Percentiles rank a stretch among this genome's conserved stretches.
Conservation (phyloP, 805 yeast genomes). For the Brettanomyces bruxellensis region DNA sequence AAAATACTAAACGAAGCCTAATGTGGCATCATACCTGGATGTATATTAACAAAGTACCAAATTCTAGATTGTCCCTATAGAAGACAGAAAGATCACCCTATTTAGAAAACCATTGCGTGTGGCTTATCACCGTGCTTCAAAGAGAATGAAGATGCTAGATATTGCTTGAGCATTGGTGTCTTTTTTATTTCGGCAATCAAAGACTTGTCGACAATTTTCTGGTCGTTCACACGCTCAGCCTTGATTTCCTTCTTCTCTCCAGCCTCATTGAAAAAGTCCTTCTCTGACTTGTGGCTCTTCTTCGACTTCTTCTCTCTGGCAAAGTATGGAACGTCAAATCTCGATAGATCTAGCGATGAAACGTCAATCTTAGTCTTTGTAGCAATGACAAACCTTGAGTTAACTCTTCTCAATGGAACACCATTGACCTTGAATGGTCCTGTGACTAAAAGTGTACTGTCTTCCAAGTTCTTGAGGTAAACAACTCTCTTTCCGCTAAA, state of each 20-base stretch:
- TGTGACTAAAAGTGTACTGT: constrained; percentile 92
- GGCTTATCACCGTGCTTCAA: constrained; percentile 98
- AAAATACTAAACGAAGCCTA: no score
- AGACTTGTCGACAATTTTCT: constrained; percentile 89
- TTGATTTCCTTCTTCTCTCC: constrained; percentile 79
- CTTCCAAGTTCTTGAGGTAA: constrained; percentile 92
- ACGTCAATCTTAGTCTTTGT: constrained; percentile 89
- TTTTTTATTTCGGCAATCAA: constrained; percentile 90
- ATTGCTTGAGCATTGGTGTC: constrained; percentile 94
- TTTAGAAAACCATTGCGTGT: constrained; percentile 93
- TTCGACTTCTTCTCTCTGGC: constrained; percentile 88
- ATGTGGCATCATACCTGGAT: no score
- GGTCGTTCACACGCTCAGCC: constrained; percentile 94
- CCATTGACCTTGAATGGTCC: constrained; percentile 99
- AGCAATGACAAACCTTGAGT: constrained; percentile 97
- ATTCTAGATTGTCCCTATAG: no score
- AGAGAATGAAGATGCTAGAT: constrained; percentile 91
- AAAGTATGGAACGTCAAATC: constrained; percentile 90
- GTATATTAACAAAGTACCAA: no score
- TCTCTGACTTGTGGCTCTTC: constrained; percentile 71
- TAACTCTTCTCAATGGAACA: constrained; percentile 99
- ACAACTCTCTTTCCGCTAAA: constrained; percentile 99
- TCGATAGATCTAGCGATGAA: constrained; percentile 73
- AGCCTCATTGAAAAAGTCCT: constrained; percentile 77
- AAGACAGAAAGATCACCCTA: background rate